Percentiles rank a stretch among this genome's conserved stretches.
phyloP scores from a whole-genome alignment of 2,329 filamentous ascomycete genomes.

The Fusarium xyrophilum region DNA sequence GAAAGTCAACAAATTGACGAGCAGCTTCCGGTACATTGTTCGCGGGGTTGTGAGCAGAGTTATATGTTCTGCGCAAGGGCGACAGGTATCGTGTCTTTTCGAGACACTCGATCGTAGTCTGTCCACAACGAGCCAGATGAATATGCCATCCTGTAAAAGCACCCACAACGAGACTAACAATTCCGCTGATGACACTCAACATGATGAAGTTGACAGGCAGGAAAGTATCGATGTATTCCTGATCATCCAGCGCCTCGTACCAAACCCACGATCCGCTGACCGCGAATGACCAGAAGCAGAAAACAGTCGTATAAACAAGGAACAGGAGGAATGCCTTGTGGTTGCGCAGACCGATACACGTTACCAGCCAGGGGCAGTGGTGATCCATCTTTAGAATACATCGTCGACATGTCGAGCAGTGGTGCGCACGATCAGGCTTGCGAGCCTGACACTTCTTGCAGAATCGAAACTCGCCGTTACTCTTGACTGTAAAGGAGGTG shows the following conservation, averaged over 20 bases:
- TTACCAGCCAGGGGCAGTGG: constrained; percentile 97
- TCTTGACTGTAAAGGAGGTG: constrained; percentile 89
- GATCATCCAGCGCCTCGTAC: constrained; percentile 75
- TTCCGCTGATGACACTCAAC: constrained; percentile 83
- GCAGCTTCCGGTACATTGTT: constrained; percentile 60
- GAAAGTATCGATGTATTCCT: constrained; percentile 75
- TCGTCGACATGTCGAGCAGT: constrained; percentile 92
- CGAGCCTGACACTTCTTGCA: constrained; percentile 97
- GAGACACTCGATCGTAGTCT: constrained; percentile 95
- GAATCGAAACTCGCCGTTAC: constrained; percentile 83
- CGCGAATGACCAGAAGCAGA: constrained; percentile 83
- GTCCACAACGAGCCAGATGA: constrained; percentile 75
- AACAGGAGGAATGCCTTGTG: constrained; percentile 97
- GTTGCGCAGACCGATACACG: constrained; percentile 91
- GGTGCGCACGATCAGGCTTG: constrained; percentile 95
- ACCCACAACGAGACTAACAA: constrained; percentile 87
- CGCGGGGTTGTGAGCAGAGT: constrained; percentile 63
- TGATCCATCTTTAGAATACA: constrained; percentile 99
- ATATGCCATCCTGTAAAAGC: constrained; percentile 95
- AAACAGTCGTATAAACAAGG: constrained; percentile 84
- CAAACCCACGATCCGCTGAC: constrained; percentile 84
- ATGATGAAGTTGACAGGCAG: constrained; percentile 92
- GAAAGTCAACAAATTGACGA: constrained; percentile 80
- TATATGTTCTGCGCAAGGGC: constrained; percentile 74
- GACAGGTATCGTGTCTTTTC: constrained; percentile 95